These are phyloP conservation scores for Venturia asperata DNA, from an alignment of 2,329 filamentous ascomycete species.

Conservation along the genomic window DNA sequence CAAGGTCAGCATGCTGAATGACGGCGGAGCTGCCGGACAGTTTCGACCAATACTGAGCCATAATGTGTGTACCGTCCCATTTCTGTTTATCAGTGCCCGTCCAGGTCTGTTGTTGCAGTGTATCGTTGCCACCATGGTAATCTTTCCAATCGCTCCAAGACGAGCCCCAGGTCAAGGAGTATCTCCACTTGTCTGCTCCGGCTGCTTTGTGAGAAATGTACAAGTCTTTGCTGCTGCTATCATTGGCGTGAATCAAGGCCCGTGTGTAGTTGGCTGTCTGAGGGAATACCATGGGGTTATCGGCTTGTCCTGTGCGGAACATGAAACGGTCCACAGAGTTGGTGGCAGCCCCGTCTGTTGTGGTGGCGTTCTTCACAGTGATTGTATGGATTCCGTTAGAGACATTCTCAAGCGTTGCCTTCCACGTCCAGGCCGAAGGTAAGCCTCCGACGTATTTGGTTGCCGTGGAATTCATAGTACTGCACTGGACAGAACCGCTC, in stretches of 20 bases:
- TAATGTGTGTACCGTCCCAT: conserved; percentile 56
- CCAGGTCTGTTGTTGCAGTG: conserved; percentile 47
- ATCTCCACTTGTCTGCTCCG: conserved; percentile 56
- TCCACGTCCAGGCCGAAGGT: conserved; percentile 48
- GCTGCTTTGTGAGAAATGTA: conserved; percentile 53
- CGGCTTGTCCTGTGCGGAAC: conserved; percentile 49
- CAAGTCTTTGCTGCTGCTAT: conserved; percentile 34
- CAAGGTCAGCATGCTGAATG: conserved; percentile 52
- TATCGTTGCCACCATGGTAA: conserved; percentile 47
- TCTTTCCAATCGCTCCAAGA: conserved; percentile 52
- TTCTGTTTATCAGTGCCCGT: conserved; percentile 50
- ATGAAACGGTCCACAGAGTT: conserved; percentile 54
- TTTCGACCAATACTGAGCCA: conserved; percentile 57
- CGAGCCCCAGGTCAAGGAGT: conserved; percentile 55
- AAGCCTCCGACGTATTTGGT: conserved; percentile 45
- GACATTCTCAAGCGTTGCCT: conserved; percentile 47
- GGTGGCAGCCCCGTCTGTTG: conserved; percentile 24
- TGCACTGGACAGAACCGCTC: conserved; percentile 4
- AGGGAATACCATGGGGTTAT: conserved; percentile 56
- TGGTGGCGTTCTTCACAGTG: conserved; percentile 50
- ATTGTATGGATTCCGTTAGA: conserved; percentile 55
- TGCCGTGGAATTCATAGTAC: conserved; percentile 31
- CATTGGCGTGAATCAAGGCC: conserved; percentile 37
- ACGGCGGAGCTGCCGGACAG: conserved; percentile 54
- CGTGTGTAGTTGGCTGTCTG: conserved; percentile 51